These are phyloP conservation scores for Fusarium tuaranense DNA, from an alignment of 2,329 filamentous ascomycete genomes.

Conservation along the genomic window DNA sequence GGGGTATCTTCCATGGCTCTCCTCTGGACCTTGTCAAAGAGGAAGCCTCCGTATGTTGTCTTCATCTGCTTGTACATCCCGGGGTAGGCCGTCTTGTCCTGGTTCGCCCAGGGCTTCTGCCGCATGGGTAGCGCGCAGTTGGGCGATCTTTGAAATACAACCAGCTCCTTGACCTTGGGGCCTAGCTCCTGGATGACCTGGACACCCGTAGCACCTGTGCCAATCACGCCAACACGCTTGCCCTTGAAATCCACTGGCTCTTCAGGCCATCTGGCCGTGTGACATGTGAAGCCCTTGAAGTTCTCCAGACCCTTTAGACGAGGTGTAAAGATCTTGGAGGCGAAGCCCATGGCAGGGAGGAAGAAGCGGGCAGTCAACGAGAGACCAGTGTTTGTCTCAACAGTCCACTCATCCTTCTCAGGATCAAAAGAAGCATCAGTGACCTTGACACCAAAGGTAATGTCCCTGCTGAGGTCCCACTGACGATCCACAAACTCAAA, in stretches of 20 bases:
- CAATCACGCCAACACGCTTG: slow-evolving; percentile 33
- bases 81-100: slow-evolving; percentile 1
- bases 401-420: slow-evolving; percentile 14
- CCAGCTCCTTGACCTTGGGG: slow-evolving; percentile 18
- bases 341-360: slow-evolving; percentile 33
- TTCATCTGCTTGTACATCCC: slow-evolving; percentile 7
- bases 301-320: slow-evolving; percentile 14
- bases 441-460: slow-evolving; percentile 55
- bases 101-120: neutral
- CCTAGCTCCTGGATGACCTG: slow-evolving; percentile 37
- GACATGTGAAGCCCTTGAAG: slow-evolving; percentile 31
- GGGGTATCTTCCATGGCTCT: slow-evolving; percentile 8
- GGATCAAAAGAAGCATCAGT: slow-evolving; percentile 52
- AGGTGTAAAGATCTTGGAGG: slow-evolving; percentile 25
- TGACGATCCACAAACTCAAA: slow-evolving; percentile 57
- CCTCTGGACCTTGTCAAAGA: neutral
- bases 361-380: slow-evolving; percentile 18
- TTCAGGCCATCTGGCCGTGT: slow-evolving; percentile 31
- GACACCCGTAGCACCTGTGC: slow-evolving; percentile 30
- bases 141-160: slow-evolving; percentile 36
- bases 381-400: slow-evolving; percentile 14
- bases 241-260: slow-evolving; percentile 8
- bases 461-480: slow-evolving; percentile 54
- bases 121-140: slow-evolving; percentile 41
- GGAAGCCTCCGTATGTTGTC: slow-evolving; percentile 1